A percentile compares a stretch with the other conserved stretches of the same genome.
Evolutionary conservation across 495 filamentous ascomycete genomes (phyloP).

Genomic region (Neurospora sp.): DNA sequence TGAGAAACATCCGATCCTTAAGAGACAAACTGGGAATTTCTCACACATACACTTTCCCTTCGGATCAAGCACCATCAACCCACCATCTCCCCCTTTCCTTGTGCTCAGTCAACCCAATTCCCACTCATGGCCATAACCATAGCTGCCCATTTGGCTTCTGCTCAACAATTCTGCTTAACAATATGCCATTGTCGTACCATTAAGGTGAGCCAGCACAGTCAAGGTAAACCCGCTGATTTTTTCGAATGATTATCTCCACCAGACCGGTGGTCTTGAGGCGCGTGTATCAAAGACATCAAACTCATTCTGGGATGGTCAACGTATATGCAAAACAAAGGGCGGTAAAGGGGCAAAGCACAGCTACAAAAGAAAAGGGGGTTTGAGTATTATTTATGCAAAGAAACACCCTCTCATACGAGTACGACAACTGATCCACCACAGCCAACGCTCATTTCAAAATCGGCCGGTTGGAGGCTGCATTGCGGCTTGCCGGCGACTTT

Average conservation of each 20-base stretch:
- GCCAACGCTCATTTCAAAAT: constrained; percentile 7
- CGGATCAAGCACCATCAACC: background rate
- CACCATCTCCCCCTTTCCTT: background rate
- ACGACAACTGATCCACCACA: background rate
- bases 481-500: constrained; percentile 24
- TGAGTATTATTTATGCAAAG: constrained; percentile 13
- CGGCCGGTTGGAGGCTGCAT: constrained; percentile 27
- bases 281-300: background rate
- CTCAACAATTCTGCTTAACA: background rate
- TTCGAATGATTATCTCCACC: background rate
- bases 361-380: constrained; percentile 1
- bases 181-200: background rate
- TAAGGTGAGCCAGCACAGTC: background rate
- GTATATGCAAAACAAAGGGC: background rate
- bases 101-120: background rate
- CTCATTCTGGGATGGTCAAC: background rate
- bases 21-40: background rate
- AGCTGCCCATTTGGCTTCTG: background rate
- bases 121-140: background rate
- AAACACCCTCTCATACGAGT: constrained; percentile 15
- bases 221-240: background rate
- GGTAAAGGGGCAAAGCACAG: background rate
- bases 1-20: background rate
- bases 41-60: background rate
- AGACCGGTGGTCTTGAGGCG: background rate